Conservation (phyloP, 2,329 filamentous ascomycete species). For the Teratosphaeria nubilosa region DNA sequence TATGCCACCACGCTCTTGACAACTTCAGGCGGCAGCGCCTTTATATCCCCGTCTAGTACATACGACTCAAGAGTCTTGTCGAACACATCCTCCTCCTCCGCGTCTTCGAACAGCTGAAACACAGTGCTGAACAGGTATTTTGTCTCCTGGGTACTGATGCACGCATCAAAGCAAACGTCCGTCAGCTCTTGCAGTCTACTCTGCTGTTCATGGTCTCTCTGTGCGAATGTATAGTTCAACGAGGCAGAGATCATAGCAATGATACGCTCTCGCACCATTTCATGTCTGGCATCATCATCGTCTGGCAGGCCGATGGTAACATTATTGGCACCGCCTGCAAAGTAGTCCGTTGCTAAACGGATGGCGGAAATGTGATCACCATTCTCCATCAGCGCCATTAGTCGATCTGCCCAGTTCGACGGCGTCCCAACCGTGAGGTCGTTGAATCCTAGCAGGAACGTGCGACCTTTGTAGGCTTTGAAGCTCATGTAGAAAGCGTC, state of each 20-base stretch:
- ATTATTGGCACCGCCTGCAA: conserved; percentile 82
- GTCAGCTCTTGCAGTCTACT: conserved; percentile 68
- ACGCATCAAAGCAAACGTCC: conserved; percentile 73
- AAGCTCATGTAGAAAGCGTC: conserved; percentile 99
- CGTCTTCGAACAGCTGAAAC: conserved; percentile 82
- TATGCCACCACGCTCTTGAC: conserved; percentile 78
- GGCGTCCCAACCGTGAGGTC: conserved; percentile 83
- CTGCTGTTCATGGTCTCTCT: conserved; percentile 41
- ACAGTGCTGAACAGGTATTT: conserved; percentile 87
- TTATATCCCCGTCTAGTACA: conserved; percentile 68
- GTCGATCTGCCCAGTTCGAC: conserved; percentile 92
- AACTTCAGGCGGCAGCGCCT: conserved; percentile 65
- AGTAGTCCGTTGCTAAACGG: conserved; percentile 81
- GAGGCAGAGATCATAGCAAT: conserved; percentile 91
- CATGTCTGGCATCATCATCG: conserved; percentile 63
- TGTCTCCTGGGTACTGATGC: conserved; percentile 62
- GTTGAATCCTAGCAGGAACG: conserved; percentile 89
- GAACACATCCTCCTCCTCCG: conserved; percentile 62
- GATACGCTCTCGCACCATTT: conserved; percentile 77
- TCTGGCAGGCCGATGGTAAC: conserved; percentile 89
- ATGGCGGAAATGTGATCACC: conserved; percentile 95
- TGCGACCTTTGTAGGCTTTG: conserved; percentile 82
- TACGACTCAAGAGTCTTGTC: conserved; percentile 81
- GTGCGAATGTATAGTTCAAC: conserved; percentile 72
- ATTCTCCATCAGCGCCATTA: conserved; percentile 89